Conservation (phyloP, 495 filamentous ascomycete genomes). For the Barbatosphaeria neglecta region DNA sequence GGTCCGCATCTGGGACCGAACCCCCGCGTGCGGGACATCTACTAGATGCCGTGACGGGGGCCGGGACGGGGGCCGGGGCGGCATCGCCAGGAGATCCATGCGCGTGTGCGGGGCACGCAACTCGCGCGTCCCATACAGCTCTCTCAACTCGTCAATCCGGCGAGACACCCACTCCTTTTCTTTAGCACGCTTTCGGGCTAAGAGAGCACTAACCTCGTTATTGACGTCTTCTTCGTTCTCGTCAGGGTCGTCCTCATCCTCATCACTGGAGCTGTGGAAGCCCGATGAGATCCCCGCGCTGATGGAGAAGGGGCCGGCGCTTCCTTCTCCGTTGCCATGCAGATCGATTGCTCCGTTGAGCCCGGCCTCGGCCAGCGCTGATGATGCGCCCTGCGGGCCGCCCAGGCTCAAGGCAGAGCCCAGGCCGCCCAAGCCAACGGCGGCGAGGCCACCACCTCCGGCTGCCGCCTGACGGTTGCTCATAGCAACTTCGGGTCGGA, state of each 20-base stretch:
- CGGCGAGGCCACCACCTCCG: slow-evolving; percentile 17
- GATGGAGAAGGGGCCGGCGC: slow-evolving; percentile 54
- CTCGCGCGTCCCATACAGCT: no score
- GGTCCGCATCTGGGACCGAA: no score
- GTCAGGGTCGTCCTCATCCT: slow-evolving; percentile 92
- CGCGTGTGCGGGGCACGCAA: no score
- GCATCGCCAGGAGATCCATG: no score
- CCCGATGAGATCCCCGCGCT: slow-evolving; percentile 70
- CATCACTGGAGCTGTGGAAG: slow-evolving; percentile 92
- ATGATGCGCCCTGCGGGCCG: slow-evolving; percentile 45
- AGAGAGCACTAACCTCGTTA: slow-evolving; percentile 34
- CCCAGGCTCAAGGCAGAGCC: slow-evolving; percentile 28
- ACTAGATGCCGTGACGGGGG: no score
- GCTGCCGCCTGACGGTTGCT: slow-evolving; percentile 26
- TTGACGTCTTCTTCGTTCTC: slow-evolving; percentile 61
- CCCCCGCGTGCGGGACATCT: no score
- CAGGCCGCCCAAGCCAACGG: slow-evolving; percentile 33
- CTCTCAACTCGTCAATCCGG: no score
- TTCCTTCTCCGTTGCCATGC: slow-evolving; percentile 50
- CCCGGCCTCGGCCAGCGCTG: slow-evolving; percentile 66
- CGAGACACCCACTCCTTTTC: no score
- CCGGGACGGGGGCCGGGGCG: no score
- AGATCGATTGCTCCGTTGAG: slow-evolving; percentile 64
- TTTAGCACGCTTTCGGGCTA: not conserved
- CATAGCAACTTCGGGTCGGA: slow-evolving; percentile 77